A percentile compares a stretch with the other conserved stretches of the same genome.
Evolutionary conservation across 257 asterid genomes (phyloP).

Genomic region (Leonotis leonurus): DNA sequence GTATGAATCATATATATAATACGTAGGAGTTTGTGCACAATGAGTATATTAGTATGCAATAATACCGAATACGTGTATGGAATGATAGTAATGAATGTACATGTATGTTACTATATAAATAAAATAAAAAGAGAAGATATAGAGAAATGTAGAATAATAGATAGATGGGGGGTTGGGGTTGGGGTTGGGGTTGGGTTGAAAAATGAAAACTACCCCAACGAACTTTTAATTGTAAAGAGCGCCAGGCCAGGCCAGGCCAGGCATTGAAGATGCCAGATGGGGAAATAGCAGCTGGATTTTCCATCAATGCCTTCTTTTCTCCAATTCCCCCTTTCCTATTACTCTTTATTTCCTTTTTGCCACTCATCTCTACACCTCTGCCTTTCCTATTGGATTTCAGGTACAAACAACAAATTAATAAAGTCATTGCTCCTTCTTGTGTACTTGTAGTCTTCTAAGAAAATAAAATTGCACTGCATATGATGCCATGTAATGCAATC

Average conservation of each 20-base stretch:
- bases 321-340: background rate
- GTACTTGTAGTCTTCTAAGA: background rate
- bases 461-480: background rate
- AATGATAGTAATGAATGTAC: too few species aligned
- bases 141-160: background rate
- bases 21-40: too few species aligned
- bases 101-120: too few species aligned
- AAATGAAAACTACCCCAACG: constrained; percentile 68
- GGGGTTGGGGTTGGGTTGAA: constrained; percentile 4
- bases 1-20: too few species aligned
- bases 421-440: background rate
- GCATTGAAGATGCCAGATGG: constrained; percentile 48
- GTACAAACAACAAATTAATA: too few species aligned
- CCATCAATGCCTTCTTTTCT: background rate
- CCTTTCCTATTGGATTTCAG: background rate
- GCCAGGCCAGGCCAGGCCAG: too few species aligned
- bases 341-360: background rate
- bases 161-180: background rate
- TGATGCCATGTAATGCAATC: too few species aligned
- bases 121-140: background rate
- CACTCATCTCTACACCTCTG: background rate
- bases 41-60: too few species aligned
- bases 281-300: constrained; percentile 24
- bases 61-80: too few species aligned
- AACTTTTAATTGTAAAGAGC: constrained; percentile 38